Base-by-base conservation (phyloP, 192 early-diverging fungal species). In the Globomyces pollinis-pini region DNA sequence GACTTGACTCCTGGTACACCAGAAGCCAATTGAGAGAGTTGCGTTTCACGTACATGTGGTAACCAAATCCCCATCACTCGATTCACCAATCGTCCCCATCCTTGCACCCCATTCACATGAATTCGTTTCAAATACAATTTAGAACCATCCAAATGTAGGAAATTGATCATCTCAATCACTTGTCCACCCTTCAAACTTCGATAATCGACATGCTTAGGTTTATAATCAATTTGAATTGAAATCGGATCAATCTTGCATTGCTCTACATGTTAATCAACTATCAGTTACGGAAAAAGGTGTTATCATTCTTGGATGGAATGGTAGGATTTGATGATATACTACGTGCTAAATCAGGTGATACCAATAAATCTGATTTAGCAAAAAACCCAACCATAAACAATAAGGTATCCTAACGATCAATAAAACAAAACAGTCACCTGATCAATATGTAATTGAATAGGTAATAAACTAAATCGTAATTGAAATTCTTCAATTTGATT, bases 221-320 rank as follows among this genome's bases (percentile, higher is more conserved):
- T 96, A 75, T 95, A 98, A 71, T 98, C 95, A 58, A 98, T 77
- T 54, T 91, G 92, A 50, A 96, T 64, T 3, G 74, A 75, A 41
- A 98, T 80, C 1, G 91, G 86, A 3, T 70, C 65, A 41, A 98
- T 71, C 23, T 86, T 80, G 52, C 59, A 63, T 80, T 83, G 26
- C 66, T 79, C 71, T 87, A 74, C 34, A n/a, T n/a, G n/a, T n/a
- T n/a, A n/a, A 4, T 23, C 32, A 44, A 42, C 12, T 13, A 26
- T 9, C 0, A 2, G 8, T 6, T 69, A 70, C 72, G 72, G 60
- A 74, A 63, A 28, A 73, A 73, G 3, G 60, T 50, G 21, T 53
- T 47, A 41, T 60, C 57, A 5, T n/a, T n/a, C n/a, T n/a, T n/a
- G n/a, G n/a, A n/a, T n/a, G n/a, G n/a, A n/a, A n/a, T n/a, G n/a